Evolutionary conservation across 2,329 filamentous ascomycete genomes (phyloP), one percentile per base, ranked within the genome.

Genomic region (Chrysoporthe deuterocubensis): DNA sequence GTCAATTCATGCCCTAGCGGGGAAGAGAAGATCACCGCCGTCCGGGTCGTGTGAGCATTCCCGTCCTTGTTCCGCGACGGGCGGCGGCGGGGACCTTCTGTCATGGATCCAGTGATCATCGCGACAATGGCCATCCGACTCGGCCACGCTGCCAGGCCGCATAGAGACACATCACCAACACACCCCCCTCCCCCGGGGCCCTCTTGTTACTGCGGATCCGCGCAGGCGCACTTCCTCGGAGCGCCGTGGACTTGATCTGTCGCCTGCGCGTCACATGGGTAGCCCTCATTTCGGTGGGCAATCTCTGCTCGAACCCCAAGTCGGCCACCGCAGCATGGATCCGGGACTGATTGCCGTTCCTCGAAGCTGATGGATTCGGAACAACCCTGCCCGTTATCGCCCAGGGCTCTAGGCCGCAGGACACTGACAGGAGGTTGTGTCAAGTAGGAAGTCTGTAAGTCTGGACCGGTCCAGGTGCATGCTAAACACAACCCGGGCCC

Each of bases 31-130:
- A 54, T 54, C 50, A 54, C 16, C 50, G 50, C 50, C 50, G 32
- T 32, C 32, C 50, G 21, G 26, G 21, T 21, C 26, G 21, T 32
- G 7, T 32, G 32, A 21, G 50, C 50, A 54, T 32, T 54, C 21
- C 26, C 50, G 13, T 34, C 50, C 50, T 32, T 5, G 32, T 54
- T 16, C 50, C 50, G 50, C 50, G 21, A 14, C 50, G 21, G 32
- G 50, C 50, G 32, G 21, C 50, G 50, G 50, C 50, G 50, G 50
- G 50, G 50, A 54, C 50, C 26, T 54, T 54, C 50, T 54, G 50
- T 54, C 50, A 54, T 54, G 50, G 50, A 21, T 54, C 50, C 50
- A 54, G 21, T 54, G 50, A 54, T 54, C 50, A 54, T 16, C 50
- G 26, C 21, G 26, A 54, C 50, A 54, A 8, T 54, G 50, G 50